Conservation (phyloP, 768 basidiomycete species). For the Macrolepiota dolichaula region DNA sequence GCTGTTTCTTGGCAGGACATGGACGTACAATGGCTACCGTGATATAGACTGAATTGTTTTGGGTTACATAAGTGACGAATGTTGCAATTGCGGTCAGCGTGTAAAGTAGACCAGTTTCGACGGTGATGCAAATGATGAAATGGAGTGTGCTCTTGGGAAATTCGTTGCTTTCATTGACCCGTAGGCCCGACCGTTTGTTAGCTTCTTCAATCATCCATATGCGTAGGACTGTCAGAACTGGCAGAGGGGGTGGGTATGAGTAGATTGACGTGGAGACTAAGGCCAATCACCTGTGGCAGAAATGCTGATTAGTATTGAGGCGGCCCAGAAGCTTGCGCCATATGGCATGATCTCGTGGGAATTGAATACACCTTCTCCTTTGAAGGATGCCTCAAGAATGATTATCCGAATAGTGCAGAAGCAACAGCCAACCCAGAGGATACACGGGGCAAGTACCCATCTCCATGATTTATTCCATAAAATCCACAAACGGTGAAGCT, state of each 20-base stretch:
- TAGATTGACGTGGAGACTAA: background rate
- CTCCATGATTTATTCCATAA: slow-evolving; percentile 1
- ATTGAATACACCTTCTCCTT: background rate
- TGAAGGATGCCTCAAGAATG: slow-evolving; percentile 1
- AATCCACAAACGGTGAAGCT: slow-evolving; percentile 10
- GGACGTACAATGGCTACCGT: slow-evolving; percentile 1
- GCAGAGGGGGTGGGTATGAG: no score
- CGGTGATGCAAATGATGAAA: slow-evolving; percentile 8
- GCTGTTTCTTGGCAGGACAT: background rate
- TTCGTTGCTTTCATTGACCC: background rate
- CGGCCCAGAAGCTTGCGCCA: slow-evolving; percentile 1
- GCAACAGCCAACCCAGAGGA: slow-evolving; percentile 3
- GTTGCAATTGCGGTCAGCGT: background rate
- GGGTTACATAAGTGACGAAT: slow-evolving; percentile 2
- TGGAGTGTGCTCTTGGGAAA: background rate
- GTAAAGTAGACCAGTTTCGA: slow-evolving; percentile 2
- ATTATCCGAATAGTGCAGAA: slow-evolving; percentile 3
- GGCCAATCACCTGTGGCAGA: slow-evolving; percentile 1
- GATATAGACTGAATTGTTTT: slow-evolving; percentile 4
- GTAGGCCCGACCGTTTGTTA: slow-evolving; percentile 4
- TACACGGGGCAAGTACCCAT: background rate
- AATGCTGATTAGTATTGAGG: slow-evolving; percentile 6
- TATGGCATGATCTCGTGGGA: background rate
- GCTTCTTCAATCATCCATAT: slow-evolving; percentile 1
- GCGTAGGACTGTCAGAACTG: slow-evolving; percentile 3